These are phyloP conservation scores for Aspergillus piperis DNA, from an alignment of 2,329 filamentous ascomycete genomes.

Conservation along the genomic window DNA sequence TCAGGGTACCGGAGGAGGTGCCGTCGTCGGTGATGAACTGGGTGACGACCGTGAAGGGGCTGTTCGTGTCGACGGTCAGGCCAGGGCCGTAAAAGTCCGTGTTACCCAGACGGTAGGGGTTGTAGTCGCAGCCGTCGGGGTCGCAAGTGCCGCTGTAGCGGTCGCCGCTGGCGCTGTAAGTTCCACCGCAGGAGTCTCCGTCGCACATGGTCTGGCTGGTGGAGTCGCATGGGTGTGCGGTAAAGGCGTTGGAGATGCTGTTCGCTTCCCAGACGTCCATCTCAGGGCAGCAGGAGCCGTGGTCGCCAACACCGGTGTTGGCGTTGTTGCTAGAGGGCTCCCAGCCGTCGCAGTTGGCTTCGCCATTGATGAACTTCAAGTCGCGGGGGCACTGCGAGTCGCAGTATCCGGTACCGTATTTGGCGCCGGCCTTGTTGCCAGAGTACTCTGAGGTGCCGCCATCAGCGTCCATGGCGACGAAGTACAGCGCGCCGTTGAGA, in stretches of 20 bases:
- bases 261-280: slow-evolving; percentile 74
- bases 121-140: slow-evolving; percentile 71
- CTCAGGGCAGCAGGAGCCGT: slow-evolving; percentile 67
- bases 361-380: slow-evolving; percentile 47
- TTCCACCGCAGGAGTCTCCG: slow-evolving; percentile 56
- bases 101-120: slow-evolving; percentile 67
- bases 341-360: slow-evolving; percentile 61
- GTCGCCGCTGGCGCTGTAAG: slow-evolving; percentile 49
- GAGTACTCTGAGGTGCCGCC: slow-evolving; percentile 58
- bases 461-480: slow-evolving; percentile 61
- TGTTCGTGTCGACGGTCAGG: slow-evolving; percentile 58
- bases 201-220: slow-evolving; percentile 55
- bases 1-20: slow-evolving; percentile 56
- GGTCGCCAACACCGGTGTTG: slow-evolving; percentile 55
- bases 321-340: slow-evolving; percentile 53
- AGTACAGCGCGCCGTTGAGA: slow-evolving; percentile 71
- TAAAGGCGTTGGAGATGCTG: slow-evolving; percentile 63
- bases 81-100: slow-evolving; percentile 63
- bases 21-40: slow-evolving; percentile 61
- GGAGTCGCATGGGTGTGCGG: slow-evolving; percentile 64
- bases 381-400: slow-evolving; percentile 60
- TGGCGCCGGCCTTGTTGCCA: slow-evolving; percentile 59
- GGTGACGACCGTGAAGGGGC: slow-evolving; percentile 66
- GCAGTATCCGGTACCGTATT: slow-evolving; percentile 66
- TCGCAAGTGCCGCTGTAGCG: slow-evolving; percentile 67